Base-by-base conservation (phyloP, 129 eudicot species). In the Smallanthus sonchifolius region DNA sequence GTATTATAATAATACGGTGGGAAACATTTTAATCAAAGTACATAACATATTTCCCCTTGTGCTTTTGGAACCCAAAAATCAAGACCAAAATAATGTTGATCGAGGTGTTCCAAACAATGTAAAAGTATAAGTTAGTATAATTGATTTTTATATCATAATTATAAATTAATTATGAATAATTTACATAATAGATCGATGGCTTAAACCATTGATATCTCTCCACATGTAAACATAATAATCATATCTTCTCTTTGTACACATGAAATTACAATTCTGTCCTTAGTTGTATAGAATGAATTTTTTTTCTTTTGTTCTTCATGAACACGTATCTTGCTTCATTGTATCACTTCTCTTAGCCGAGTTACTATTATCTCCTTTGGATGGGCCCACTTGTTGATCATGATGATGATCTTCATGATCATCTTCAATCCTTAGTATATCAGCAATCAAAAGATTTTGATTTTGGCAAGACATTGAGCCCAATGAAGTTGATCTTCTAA, bases 401-500 rank as follows among this genome's bases (percentile, higher is more conserved):
- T 65, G 57, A 38, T 51, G 55, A 17, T 74, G 17, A 51, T 69
- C 24, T 19, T 84, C 85, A 34, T 79, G 77, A 43, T 87, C 82
- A 28, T 70, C 96, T 30, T 85, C 79, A 45, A 70, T 75, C 6
- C 61, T 30, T 72, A 88, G 76, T 35, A 88, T 82, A 80, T 88
- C 95, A 54, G 95, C 75, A 36, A 88, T 75, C 85, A 84, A 76
- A 49, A 86, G 79, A 76, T 79, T 80, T 30, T 77, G 77, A 71
- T 79, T 55, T 54, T 77, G 85, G 72, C 74, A 54, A 51, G 81
- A 67, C 59, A 84, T 76, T 49, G 86, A 38, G 20, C 85, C 88
- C 65, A 80, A 57, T 30, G 91, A 87, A 71, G 78, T 65, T 49
- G 91, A 83, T 65, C 89, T 90, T 54, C 86, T 76, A 57, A 80